Evolutionary conservation across 805 yeast genomes (phyloP).

Genomic region (Scheffersomyces amazonensis): DNA sequence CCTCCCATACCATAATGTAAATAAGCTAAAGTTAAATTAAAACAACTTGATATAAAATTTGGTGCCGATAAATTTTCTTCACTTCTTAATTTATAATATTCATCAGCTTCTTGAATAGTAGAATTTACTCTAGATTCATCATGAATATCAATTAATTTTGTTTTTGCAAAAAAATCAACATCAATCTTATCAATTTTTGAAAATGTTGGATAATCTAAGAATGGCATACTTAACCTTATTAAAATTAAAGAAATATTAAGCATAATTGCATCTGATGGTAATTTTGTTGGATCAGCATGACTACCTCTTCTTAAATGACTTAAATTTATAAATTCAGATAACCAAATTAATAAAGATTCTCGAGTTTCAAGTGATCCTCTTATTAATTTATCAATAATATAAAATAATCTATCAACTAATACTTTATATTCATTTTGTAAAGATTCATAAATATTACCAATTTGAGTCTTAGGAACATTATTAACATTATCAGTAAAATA

Average conservation of each 20-base stretch:
- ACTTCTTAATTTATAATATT: slow-evolving; percentile 44
- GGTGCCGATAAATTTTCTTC: slow-evolving; percentile 17
- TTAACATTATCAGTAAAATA: slow-evolving; percentile 36
- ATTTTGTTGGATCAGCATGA: slow-evolving; percentile 64
- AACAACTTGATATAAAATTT: slow-evolving; percentile 91
- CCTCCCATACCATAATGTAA: slow-evolving; percentile 91
- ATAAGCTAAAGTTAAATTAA: slow-evolving; percentile 73
- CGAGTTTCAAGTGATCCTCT: slow-evolving; percentile 71
- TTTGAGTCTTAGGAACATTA: slow-evolving; percentile 29
- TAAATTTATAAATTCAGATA: slow-evolving; percentile 70
- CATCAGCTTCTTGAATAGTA: slow-evolving; percentile 65
- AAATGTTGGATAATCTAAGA: slow-evolving; percentile 59
- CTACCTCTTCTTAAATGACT: slow-evolving; percentile 88
- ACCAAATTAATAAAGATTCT: slow-evolving; percentile 58
- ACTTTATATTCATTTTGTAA: slow-evolving; percentile 63
- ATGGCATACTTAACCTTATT: slow-evolving; percentile 77
- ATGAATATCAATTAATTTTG: slow-evolving; percentile 54
- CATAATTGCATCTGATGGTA: slow-evolving; percentile 81
- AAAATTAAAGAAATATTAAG: slow-evolving; percentile 68
- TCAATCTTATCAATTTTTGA: slow-evolving; percentile 77
- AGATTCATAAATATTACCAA: slow-evolving; percentile 52
- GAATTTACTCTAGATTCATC: slow-evolving; percentile 86
- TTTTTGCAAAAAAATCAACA: slow-evolving; percentile 58
- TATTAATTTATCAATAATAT: slow-evolving; percentile 67
- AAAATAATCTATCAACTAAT: slow-evolving; percentile 61